Evolutionary conservation across 1,284 basidiomycete species (phyloP).

Genomic region (Puccinia horiana): DNA sequence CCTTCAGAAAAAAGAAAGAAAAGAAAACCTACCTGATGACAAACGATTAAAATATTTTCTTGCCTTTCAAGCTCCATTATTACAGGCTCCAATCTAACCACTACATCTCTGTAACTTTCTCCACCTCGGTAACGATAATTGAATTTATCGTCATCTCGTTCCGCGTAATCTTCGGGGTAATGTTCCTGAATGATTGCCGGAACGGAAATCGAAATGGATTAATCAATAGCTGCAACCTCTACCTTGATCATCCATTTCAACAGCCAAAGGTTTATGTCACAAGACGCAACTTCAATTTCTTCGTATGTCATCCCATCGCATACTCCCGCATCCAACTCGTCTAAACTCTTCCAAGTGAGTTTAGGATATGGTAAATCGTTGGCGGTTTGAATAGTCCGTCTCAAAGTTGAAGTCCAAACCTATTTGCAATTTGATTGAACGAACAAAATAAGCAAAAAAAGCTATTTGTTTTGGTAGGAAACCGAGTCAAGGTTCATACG

Average conservation of each 20-base stretch:
- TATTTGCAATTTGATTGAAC: neutral
- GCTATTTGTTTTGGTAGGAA: neutral
- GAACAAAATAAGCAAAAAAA: neutral
- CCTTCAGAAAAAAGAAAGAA: neutral
- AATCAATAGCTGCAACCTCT: neutral
- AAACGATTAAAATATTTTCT: constrained; percentile 94
- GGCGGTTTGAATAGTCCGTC: constrained; percentile 89
- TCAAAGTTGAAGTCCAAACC: constrained; percentile 93
- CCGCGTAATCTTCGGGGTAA: constrained; percentile 92
- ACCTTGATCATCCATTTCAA: neutral
- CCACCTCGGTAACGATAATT: constrained; percentile 83
- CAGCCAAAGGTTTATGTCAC: neutral
- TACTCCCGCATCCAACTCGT: constrained; percentile 97
- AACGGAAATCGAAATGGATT: neutral
- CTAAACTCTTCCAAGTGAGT: constrained; percentile 96
- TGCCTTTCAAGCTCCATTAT: constrained; percentile 99
- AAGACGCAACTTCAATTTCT: constrained; percentile 79
- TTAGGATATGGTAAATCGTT: constrained; percentile 80
- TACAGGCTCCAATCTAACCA: constrained; percentile 92
- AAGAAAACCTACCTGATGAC: constrained; percentile 70
- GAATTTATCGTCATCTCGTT: constrained; percentile 98
- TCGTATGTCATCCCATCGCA: constrained; percentile 99
- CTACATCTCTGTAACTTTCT: constrained; percentile 87
- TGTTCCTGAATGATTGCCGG: constrained; percentile 28
- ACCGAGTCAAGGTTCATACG: constrained; percentile 56